Conservation (phyloP, 495 filamentous ascomycete genomes). For the Elaphomyces granulatus region DNA sequence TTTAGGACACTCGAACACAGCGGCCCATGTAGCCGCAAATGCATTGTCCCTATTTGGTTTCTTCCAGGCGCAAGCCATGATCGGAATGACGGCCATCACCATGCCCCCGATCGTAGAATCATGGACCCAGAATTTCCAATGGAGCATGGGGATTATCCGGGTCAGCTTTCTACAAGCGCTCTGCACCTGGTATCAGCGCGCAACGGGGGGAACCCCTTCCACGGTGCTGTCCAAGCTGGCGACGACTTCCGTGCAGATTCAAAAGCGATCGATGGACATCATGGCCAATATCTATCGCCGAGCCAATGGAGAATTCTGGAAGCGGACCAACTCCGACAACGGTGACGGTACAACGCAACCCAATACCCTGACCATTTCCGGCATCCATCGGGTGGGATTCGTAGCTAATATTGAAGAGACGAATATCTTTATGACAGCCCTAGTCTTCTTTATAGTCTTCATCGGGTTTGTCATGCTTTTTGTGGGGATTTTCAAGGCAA, state of each 20-base stretch:
- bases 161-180: slow-evolving; percentile 78
- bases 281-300: slow-evolving; percentile 30
- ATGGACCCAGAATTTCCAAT: slow-evolving; percentile 98
- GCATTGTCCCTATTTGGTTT: slow-evolving; percentile 86
- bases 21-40: slow-evolving; percentile 88
- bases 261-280: slow-evolving; percentile 49
- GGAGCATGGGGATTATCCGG: slow-evolving; percentile 94
- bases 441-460: slow-evolving; percentile 82
- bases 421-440: slow-evolving; percentile 86
- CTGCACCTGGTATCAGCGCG: slow-evolving; percentile 89
- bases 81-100: slow-evolving; percentile 72
- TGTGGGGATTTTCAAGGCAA: slow-evolving; percentile 65
- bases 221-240: slow-evolving; percentile 60
- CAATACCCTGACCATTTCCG: slow-evolving; percentile 52
- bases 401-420: slow-evolving; percentile 70
- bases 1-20: slow-evolving; percentile 86
- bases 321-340: slow-evolving; percentile 30
- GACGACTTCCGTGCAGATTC: slow-evolving; percentile 68
- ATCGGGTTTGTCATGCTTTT: slow-evolving; percentile 54
- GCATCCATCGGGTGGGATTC: slow-evolving; percentile 87
- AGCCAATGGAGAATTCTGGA: slow-evolving; percentile 34
- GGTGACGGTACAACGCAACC: slow-evolving; percentile 17
- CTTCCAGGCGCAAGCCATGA: slow-evolving; percentile 94
- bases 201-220: slow-evolving; percentile 80
- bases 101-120: slow-evolving; percentile 81